These are phyloP conservation scores for Hypomontagnella submonticulosa DNA, from an alignment of 495 filamentous ascomycete species.

Conservation along the genomic window DNA sequence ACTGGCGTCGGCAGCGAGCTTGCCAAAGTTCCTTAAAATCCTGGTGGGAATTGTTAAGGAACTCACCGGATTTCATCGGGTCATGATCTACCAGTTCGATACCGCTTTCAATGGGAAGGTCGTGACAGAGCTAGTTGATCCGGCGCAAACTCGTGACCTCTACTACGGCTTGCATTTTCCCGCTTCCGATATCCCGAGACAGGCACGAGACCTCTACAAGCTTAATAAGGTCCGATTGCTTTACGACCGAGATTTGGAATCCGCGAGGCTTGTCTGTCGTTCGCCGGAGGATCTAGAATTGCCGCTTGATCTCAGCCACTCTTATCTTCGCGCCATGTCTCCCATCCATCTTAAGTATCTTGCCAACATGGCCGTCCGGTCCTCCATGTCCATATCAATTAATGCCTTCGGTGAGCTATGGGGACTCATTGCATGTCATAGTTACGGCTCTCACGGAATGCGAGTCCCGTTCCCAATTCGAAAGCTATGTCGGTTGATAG, in stretches of 20 bases:
- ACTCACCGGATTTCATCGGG: slow-evolving; percentile 90
- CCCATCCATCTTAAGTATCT: slow-evolving; percentile 92
- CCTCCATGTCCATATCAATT: slow-evolving; percentile 95
- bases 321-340: slow-evolving; percentile 89
- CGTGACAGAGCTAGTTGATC: slow-evolving; percentile 88
- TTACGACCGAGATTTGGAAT: slow-evolving; percentile 79
- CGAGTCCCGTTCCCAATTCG: slow-evolving; percentile 90
- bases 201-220: slow-evolving; percentile 84
- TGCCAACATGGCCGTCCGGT: slow-evolving; percentile 87
- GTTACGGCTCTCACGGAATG: slow-evolving; percentile 82
- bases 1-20: slow-evolving; percentile 72
- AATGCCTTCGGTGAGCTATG: slow-evolving; percentile 86
- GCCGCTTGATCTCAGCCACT: slow-evolving; percentile 86
- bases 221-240: slow-evolving; percentile 82
- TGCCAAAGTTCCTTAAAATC: slow-evolving; percentile 76
- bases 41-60: slow-evolving; percentile 85
- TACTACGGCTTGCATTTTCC: slow-evolving; percentile 94
- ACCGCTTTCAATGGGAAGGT: slow-evolving; percentile 82
- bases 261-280: slow-evolving; percentile 85
- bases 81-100: slow-evolving; percentile 96
- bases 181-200: slow-evolving; percentile 89
- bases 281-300: slow-evolving; percentile 77
- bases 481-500: slow-evolving; percentile 93
- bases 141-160: slow-evolving; percentile 80
- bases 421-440: slow-evolving; percentile 91